Evolutionary conservation across 768 basidiomycete species (phyloP).

Genomic region (Rhizopogon rudus): DNA sequence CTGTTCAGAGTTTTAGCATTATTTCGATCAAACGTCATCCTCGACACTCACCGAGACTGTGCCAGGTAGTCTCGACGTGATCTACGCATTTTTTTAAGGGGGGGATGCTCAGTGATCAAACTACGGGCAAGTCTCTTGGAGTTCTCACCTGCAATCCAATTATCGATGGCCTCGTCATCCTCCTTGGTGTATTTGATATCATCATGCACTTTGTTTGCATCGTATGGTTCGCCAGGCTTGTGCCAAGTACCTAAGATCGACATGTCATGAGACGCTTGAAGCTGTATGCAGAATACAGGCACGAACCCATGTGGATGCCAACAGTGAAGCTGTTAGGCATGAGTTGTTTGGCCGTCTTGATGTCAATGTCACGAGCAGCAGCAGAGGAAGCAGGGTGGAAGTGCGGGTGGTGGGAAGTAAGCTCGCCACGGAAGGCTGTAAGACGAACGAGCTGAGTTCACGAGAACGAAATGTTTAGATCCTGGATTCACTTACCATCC

Average conservation of each 20-base stretch:
- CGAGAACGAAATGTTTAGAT: neutral
- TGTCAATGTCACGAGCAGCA: constrained; percentile 57
- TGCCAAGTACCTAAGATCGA: constrained; percentile 45
- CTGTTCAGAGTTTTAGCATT: neutral
- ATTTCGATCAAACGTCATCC: constrained; percentile 5
- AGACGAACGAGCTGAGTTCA: neutral
- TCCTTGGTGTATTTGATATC: constrained; percentile 63
- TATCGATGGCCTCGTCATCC: constrained; percentile 68
- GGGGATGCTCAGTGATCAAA: neutral
- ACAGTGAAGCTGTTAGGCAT: constrained; percentile 58
- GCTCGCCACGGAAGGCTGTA: constrained; percentile 64
- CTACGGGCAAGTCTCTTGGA: neutral
- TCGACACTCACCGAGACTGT: constrained; percentile 46
- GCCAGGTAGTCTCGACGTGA: constrained; percentile 77
- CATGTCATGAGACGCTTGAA: neutral
- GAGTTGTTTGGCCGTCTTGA: constrained; percentile 59
- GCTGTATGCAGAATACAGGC: neutral
- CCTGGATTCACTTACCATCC: constrained; percentile 41
- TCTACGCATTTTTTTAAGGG: constrained; percentile 20
- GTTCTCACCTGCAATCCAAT: constrained; percentile 47
- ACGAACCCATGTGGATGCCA: constrained; percentile 65
- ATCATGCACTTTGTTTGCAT: constrained; percentile 53
- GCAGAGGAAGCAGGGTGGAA: constrained; percentile 69
- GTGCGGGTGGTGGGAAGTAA: constrained; percentile 68
- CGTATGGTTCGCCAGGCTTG: constrained; percentile 46